Conservation (phyloP, 106 monocot genomes). For the Gastrodia elata region DNA sequence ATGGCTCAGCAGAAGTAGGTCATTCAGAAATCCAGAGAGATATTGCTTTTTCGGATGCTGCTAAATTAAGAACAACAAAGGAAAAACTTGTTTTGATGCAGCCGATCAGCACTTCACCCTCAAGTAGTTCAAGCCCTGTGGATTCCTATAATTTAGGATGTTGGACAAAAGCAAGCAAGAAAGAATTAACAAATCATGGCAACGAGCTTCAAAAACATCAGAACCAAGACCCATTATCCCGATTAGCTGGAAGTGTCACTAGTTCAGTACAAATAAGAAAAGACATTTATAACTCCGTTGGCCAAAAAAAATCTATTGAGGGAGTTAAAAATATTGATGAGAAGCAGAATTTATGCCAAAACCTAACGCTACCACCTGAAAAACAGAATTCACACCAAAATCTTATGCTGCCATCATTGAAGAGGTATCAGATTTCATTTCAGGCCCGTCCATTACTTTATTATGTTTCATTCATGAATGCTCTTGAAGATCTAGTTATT, state of each 20-base stretch:
- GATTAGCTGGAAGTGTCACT: conserved; percentile 1
- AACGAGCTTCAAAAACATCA: conserved; percentile 14
- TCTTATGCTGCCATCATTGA: conserved; percentile 10
- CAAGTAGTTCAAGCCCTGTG: conserved; percentile 40
- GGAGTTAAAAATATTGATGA: conserved; percentile 19
- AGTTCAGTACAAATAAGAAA: conserved; percentile 12
- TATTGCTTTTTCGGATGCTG: conserved; percentile 3
- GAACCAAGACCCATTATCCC: conserved; percentile 10
- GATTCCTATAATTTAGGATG: conserved; percentile 29
- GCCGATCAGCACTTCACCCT: conserved; percentile 29
- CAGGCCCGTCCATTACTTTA: background rate
- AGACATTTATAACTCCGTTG: conserved; percentile 14
- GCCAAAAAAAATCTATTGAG: conserved; percentile 2
- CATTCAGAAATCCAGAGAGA: conserved; percentile 3
- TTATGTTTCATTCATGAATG: background rate
- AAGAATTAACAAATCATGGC: conserved; percentile 11
- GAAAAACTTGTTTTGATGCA: conserved; percentile 15
- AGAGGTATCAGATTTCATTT: conserved; percentile 15
- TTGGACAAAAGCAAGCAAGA: background rate
- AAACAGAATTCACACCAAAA: background rate
- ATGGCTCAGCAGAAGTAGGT: conserved; percentile 18
- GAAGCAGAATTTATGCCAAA: conserved; percentile 13
- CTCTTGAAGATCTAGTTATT: background rate
- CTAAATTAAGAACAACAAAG: conserved; percentile 9
- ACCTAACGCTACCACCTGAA: conserved; percentile 10